Base-by-base conservation (phyloP, 2,329 filamentous ascomycete genomes). In the Dendryphion nanum region DNA sequence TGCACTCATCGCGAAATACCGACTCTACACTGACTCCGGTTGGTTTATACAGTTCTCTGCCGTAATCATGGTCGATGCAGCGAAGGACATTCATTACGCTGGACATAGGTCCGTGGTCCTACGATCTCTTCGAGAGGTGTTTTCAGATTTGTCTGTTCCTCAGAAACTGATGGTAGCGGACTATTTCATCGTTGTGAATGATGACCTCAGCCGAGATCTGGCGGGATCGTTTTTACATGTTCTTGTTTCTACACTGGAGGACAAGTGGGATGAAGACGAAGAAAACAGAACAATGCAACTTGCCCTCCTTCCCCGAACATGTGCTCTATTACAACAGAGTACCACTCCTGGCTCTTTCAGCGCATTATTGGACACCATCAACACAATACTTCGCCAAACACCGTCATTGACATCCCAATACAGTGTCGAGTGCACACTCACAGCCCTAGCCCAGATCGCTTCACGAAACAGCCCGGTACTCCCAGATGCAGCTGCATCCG, bases 281-380 rank as follows among this genome's bases (percentile, higher is more conserved):
- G 48, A 52, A 30, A 26, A 52, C 10, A 61, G 47, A 32, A 45
- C 49, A 24, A 55, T 54, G 28, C 58, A 61, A 21, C 47, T 61
- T 4, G 45, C 51, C 7, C 28, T 66, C 3, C 36, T 66, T 3
- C 58, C 59, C 1, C 42, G 33, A 15, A 23, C 63, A 4, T 61
- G 57, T 33, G 31, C 31, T 4, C 37, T 57, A 3, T 42, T 64
- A 14, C 37, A 41, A 3, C 79, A 74, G 0, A 67, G 75, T 71
- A 73, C 80, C 51, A 68, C 79, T 12, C 75, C 73, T 40, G 72
- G 66, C 38, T 73, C 63, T 41, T 80, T 74, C 33, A 80, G 71
- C 2, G 67, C 50, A 0, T 68, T 71, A 31, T 53, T 64, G 59
- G 73, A 79, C 18, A 72, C 72, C 14, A 72, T 75, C 0, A 73